phyloP scores from a whole-genome alignment of 148 eudicot species.

The Spergularia bocconei region DNA sequence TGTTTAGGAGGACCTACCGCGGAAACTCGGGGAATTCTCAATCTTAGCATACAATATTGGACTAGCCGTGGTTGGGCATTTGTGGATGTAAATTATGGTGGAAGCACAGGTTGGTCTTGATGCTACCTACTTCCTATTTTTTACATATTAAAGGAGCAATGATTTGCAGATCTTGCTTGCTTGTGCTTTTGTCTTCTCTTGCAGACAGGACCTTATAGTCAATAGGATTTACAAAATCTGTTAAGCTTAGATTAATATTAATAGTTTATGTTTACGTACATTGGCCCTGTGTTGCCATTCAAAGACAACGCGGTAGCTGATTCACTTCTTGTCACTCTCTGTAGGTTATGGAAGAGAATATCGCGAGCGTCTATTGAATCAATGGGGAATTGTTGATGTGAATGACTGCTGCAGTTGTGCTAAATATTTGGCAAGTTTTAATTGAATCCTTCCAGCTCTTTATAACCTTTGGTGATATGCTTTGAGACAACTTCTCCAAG shows the following conservation, averaged over 20 bases:
- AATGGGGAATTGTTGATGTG: conserved; percentile 87
- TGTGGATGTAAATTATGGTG: conserved; percentile 96
- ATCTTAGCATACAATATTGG: conserved; percentile 84
- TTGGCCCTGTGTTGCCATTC: not conserved
- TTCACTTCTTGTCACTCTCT: conserved; percentile 14
- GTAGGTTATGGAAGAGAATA: conserved; percentile 91
- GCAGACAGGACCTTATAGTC: not conserved
- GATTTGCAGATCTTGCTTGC: not conserved
- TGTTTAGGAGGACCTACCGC: conserved; percentile 85
- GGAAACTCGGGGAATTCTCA: conserved; percentile 75
- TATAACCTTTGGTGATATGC: not conserved
- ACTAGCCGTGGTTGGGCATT: conserved; percentile 98
- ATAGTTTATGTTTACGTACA: not conserved
- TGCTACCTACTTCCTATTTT: not conserved
- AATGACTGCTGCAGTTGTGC: conserved; percentile 98
- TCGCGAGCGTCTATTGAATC: conserved; percentile 71
- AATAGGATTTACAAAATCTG: not conserved
- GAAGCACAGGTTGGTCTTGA: conserved; percentile 72
- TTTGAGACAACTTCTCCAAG: not conserved
- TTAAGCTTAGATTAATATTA: not conserved
- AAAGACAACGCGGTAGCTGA: not conserved
- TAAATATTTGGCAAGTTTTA: conserved; percentile 60
- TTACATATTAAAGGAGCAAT: not conserved
- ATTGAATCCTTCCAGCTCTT: not conserved
- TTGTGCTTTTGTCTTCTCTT: not conserved